Evolutionary conservation across 2,329 filamentous ascomycete genomes (phyloP), one percentile per base, ranked within the genome.

Genomic region (Incumbomyces delicatus): DNA sequence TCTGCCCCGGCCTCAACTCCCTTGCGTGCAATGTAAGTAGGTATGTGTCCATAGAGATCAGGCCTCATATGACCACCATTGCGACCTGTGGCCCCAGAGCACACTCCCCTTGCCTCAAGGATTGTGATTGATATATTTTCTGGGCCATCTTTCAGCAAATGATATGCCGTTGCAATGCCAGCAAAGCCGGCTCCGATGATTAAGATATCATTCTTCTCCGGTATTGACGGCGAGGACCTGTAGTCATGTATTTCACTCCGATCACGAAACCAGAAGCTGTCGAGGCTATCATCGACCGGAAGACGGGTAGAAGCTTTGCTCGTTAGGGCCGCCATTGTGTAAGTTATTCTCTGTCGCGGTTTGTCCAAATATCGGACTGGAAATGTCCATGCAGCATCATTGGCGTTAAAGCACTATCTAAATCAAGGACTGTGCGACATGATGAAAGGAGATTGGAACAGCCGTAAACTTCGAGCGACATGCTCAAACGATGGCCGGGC

Each of bases 101-200:
- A 70, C 1, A 60, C 61, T 44, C 63, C 56, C 17, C 67, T 54
- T 1, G 66, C 66, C 48, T 70, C 68, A 0, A 70, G 53, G 22
- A 70, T 61, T 1, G 63, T 51, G n/a, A 68, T 62, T 0, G 61
- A 63, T 16, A 51, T 41, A 18, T 57, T 51, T 16, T 41, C 44
- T 12, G 49, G 44, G 18, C 53, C 48, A 20, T 54, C 53, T 1
- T 58, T 60, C 11, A 66, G 49, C 4, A 70, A 61, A 48, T 75
- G 66, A 37, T 71, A 70, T 0, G 66, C 66, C 3, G 67, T 63
- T 1, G 65, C 63, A 1, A 66, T 64, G 2, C 73, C 72, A 3
- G 71, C 62, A 45, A 67, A 72, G 0, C 73, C 73, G 12, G 68
- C 66, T 0, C 72, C 73, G 7, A 75, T 63, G 32, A 75, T 66